Percentiles rank a stretch among this genome's conserved stretches.
Evolutionary conservation across 202 grass and related monocot genomes (phyloP).

Genomic region (Panicum hallii): DNA sequence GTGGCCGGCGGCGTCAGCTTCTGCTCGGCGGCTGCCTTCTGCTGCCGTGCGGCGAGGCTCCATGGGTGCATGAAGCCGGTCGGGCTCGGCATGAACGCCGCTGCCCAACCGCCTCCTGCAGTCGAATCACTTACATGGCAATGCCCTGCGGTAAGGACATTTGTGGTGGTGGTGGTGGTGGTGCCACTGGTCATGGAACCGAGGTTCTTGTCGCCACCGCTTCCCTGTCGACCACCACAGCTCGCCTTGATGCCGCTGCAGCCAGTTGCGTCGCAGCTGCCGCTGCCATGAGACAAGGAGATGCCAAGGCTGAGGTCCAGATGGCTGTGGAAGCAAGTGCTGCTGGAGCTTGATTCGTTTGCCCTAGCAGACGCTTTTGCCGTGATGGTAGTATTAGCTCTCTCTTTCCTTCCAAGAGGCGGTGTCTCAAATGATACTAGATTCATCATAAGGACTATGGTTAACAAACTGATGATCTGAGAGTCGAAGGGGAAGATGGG

Average conservation of each 20-base stretch:
- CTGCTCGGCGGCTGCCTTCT: constrained; percentile 86
- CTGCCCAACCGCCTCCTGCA: constrained; percentile 37
- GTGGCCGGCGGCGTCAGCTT: constrained; percentile 9
- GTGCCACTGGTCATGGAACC: background rate
- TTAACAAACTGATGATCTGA: constrained; percentile 17
- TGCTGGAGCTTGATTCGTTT: constrained; percentile 33
- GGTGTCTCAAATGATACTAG: constrained; percentile 53
- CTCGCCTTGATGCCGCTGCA: background rate
- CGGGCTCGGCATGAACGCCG: constrained; percentile 61
- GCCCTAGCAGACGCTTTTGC: background rate
- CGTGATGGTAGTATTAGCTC: background rate
- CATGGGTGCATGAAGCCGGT: constrained; percentile 80
- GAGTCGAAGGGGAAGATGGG: background rate
- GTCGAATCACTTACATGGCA: constrained; percentile 12
- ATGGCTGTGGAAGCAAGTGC: constrained; percentile 40
- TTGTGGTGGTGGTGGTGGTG: background rate
- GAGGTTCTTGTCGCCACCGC: background rate
- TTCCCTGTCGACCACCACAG: background rate
- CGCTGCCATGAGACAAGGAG: constrained; percentile 42
- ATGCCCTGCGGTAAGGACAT: constrained; percentile 8
- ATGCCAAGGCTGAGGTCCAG: constrained; percentile 90
- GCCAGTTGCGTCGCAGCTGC: background rate
- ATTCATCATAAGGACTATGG: constrained; percentile 42
- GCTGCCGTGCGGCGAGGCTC: constrained; percentile 93
- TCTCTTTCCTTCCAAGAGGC: constrained; percentile 37